Percentiles rank a stretch among this genome's conserved stretches.
These are phyloP conservation scores for Populus ilicifolia DNA, from an alignment of 345 rosid genomes.

Conservation along the genomic window DNA sequence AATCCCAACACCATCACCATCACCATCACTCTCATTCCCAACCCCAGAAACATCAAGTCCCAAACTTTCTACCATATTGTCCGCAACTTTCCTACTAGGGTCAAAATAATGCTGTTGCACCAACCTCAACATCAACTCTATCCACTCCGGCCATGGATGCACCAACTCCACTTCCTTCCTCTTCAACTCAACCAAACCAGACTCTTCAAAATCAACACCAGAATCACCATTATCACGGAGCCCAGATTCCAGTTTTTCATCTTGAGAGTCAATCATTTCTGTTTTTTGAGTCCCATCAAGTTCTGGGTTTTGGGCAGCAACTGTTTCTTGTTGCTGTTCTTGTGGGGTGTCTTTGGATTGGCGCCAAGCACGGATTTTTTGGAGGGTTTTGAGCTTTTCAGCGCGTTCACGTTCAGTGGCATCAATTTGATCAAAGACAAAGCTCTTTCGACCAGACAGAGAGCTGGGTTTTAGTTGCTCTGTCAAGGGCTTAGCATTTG, in stretches of 20 bases:
- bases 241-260: conserved; percentile 1
- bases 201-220: not conserved
- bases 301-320: not conserved
- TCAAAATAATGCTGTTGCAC: conserved; percentile 92
- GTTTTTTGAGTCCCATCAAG: not conserved
- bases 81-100: conserved; percentile 69
- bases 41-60: conserved; percentile 44
- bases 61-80: conserved; percentile 46
- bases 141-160: conserved; percentile 99
- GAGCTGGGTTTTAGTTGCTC: conserved; percentile 53
- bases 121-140: conserved; percentile 82
- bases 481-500: conserved; percentile 3
- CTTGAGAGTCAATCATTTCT: not conserved
- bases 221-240: not conserved
- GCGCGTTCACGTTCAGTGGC: conserved; percentile 65
- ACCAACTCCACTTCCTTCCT: conserved; percentile 49
- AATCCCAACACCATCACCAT: conserved; percentile 39
- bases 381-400: conserved; percentile 64
- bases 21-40: conserved; percentile 17
- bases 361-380: conserved; percentile 88
- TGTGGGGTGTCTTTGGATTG: conserved; percentile 48
- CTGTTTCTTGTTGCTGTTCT: conserved; percentile 6
- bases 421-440: conserved; percentile 88
- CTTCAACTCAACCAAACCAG: conserved; percentile 15
- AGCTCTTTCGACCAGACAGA: conserved; percentile 88